phyloP scores from a whole-genome alignment of 129 eudicot genomes.

The Flaveria sonorensis region DNA sequence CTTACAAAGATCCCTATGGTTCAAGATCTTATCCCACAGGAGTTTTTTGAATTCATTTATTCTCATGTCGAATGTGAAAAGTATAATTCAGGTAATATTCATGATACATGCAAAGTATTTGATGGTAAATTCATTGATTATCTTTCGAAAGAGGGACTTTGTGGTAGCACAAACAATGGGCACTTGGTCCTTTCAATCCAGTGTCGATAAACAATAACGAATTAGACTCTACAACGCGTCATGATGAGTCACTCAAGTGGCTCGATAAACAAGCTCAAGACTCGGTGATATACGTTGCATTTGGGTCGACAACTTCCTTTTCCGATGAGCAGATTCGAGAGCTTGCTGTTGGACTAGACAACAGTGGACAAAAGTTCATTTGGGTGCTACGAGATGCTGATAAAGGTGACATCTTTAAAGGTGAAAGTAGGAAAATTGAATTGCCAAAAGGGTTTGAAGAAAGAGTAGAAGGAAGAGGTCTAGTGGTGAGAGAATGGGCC shows the following conservation, averaged over 20 bases:
- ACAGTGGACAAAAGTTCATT: slow-evolving; percentile 31
- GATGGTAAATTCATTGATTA: slow-evolving; percentile 46
- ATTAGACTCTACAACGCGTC: slow-evolving; percentile 12
- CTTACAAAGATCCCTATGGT: slow-evolving; percentile 33
- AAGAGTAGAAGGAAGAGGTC: slow-evolving; percentile 28
- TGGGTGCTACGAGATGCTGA: slow-evolving; percentile 49
- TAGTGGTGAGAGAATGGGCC: slow-evolving; percentile 38
- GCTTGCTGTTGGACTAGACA: slow-evolving; percentile 37
- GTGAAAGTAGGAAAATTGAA: slow-evolving; percentile 1
- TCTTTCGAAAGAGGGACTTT: slow-evolving; percentile 24
- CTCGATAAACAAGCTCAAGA: slow-evolving; percentile 48
- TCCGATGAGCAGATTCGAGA: slow-evolving; percentile 33
- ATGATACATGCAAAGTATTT: slow-evolving; percentile 52
- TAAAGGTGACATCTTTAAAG: slow-evolving; percentile 31
- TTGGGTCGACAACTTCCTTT: slow-evolving; percentile 45
- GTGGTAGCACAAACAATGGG: slow-evolving; percentile 46
- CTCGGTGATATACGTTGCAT: slow-evolving; percentile 47
- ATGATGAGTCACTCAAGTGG: slow-evolving; percentile 39
- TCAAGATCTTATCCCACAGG: slow-evolving; percentile 32
- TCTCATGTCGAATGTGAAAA: neutral
- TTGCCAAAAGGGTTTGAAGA: slow-evolving; percentile 39
- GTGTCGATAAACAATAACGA: slow-evolving; percentile 1
- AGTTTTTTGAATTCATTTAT: slow-evolving; percentile 15
- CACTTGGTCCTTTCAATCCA: slow-evolving; percentile 52
- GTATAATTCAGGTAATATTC: slow-evolving; percentile 45